These are phyloP conservation scores for Penicillium coffeae DNA, from an alignment of 495 filamentous ascomycete species.

Conservation along the genomic window DNA sequence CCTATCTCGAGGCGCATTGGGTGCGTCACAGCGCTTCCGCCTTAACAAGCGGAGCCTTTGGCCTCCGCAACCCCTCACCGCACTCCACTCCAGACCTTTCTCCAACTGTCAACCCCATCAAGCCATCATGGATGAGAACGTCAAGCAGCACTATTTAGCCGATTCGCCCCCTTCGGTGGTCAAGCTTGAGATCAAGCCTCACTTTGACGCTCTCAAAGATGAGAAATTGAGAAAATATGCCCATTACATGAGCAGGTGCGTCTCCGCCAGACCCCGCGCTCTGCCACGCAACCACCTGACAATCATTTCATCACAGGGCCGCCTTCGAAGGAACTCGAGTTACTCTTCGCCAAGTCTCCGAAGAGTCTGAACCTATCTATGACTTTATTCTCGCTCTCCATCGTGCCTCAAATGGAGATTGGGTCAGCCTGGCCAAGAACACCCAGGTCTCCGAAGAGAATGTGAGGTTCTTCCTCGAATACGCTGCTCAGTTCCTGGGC, in stretches of 20 bases:
- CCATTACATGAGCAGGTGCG: conserved; percentile 83
- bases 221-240: conserved; percentile 74
- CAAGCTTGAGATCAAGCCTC: conserved; percentile 77
- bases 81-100: conserved; percentile 13
- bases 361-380: conserved; percentile 86
- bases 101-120: conserved; percentile 11
- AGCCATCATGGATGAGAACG: conserved; percentile 37
- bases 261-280: background rate
- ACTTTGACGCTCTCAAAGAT: conserved; percentile 79
- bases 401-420: conserved; percentile 70
- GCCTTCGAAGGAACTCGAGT: conserved; percentile 81
- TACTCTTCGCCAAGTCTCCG: conserved; percentile 81
- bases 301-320: conserved; percentile 51
- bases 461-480: conserved; percentile 75
- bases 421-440: conserved; percentile 64
- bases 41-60: conserved; percentile 30
- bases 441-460: conserved; percentile 67
- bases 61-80: conserved; percentile 27
- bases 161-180: conserved; percentile 88
- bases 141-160: conserved; percentile 69
- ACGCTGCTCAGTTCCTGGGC: conserved; percentile 82
- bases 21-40: conserved; percentile 24
- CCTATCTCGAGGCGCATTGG: background rate
- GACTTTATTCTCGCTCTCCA: conserved; percentile 85
- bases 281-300: background rate